Evolutionary conservation across 2,329 filamentous ascomycete species (phyloP).

Genomic region (Monilinia fructicola): DNA sequence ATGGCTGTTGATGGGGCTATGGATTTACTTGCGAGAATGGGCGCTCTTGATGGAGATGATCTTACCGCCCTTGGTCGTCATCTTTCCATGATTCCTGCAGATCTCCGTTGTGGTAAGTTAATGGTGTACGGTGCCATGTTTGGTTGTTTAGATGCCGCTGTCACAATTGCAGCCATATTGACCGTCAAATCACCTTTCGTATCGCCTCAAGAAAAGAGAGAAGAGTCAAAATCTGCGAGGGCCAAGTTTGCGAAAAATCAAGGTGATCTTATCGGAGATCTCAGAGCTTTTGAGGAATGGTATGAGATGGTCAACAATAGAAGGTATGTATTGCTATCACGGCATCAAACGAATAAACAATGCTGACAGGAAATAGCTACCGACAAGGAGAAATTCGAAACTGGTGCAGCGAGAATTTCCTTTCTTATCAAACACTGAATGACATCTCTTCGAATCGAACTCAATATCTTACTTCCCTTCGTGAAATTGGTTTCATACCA

Average conservation of each 20-base stretch:
- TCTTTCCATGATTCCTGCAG: constrained; percentile 91
- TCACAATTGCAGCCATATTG: constrained; percentile 89
- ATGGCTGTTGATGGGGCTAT: constrained; percentile 85
- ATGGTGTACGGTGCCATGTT: constrained; percentile 96
- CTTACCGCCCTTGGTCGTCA: constrained; percentile 90
- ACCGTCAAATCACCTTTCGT: constrained; percentile 86
- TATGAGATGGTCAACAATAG: constrained; percentile 61
- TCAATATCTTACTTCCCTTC: constrained; percentile 82
- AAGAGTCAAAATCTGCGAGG: constrained; percentile 75
- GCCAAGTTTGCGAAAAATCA: constrained; percentile 72
- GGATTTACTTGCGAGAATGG: constrained; percentile 76
- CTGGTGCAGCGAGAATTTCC: constrained; percentile 84
- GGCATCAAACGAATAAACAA: background rate
- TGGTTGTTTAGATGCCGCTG: constrained; percentile 81
- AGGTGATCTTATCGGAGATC: constrained; percentile 85
- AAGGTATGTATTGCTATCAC: constrained; percentile 36
- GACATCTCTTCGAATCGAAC: constrained; percentile 85
- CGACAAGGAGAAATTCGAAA: constrained; percentile 63
- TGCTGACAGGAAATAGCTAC: constrained; percentile 37
- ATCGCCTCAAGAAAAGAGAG: constrained; percentile 77
- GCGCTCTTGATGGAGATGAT: constrained; percentile 80
- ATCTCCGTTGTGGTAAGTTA: constrained; percentile 88
- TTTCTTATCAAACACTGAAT: constrained; percentile 77
- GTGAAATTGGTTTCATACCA: constrained; percentile 78
- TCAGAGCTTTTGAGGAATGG: constrained; percentile 84